phyloP scores from a whole-genome alignment of 2,329 filamentous ascomycete species.

The Aspergillus sp. region DNA sequence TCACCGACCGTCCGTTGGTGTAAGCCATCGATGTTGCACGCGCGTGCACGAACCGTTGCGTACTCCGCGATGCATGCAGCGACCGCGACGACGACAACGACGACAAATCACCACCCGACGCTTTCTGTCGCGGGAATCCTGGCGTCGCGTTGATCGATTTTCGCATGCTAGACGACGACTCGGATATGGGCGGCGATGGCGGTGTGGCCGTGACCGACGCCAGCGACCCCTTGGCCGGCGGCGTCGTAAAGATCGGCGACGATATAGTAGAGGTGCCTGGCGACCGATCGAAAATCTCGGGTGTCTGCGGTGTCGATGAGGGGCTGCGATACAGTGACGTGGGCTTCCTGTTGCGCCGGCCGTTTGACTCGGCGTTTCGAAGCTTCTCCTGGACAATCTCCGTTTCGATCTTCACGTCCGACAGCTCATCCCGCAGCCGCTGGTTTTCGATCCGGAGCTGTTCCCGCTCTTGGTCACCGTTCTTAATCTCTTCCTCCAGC shows the following conservation, averaged over 20 bases:
- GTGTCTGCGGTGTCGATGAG: slow-evolving; percentile 50
- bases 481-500: slow-evolving; percentile 89
- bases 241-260: slow-evolving; percentile 82
- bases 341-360: slow-evolving; percentile 45
- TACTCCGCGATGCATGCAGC: slow-evolving; percentile 36
- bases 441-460: slow-evolving; percentile 81
- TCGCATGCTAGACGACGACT: slow-evolving; percentile 58
- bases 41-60: slow-evolving; percentile 40
- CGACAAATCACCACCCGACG: slow-evolving; percentile 42
- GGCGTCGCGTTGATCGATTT: slow-evolving; percentile 47
- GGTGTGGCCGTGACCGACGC: slow-evolving; percentile 67
- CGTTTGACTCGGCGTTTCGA: slow-evolving; percentile 54
- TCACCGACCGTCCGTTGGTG: slow-evolving; percentile 35
- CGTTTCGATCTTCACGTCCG: slow-evolving; percentile 87
- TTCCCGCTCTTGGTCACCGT: slow-evolving; percentile 87
- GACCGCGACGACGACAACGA: slow-evolving; percentile 36
- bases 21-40: slow-evolving; percentile 53
- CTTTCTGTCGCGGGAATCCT: slow-evolving; percentile 36
- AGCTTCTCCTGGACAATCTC: slow-evolving; percentile 94
- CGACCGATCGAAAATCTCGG: slow-evolving; percentile 62
- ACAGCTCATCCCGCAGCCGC: slow-evolving; percentile 78
- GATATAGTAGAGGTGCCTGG: slow-evolving; percentile 75
- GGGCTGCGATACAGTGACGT: slow-evolving; percentile 43
- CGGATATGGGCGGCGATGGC: slow-evolving; percentile 88
- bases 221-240: slow-evolving; percentile 61